These are phyloP conservation scores for Aciculosporium take DNA, from an alignment of 2,329 filamentous ascomycete species.

Conservation along the genomic window DNA sequence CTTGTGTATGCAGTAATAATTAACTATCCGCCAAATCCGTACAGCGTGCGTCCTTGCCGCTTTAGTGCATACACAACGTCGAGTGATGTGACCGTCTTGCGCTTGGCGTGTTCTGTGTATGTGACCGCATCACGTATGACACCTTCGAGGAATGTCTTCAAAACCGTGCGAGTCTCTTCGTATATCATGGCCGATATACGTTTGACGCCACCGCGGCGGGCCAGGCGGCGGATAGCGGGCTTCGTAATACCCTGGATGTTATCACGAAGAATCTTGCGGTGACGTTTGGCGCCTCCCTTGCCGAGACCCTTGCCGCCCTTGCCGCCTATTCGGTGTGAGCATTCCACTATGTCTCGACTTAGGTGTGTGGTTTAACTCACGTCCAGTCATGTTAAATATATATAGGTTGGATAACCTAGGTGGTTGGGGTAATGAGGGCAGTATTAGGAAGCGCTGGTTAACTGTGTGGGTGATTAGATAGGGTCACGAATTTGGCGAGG, in stretches of 20 bases:
- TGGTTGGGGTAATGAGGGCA: conserved; percentile 5
- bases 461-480: conserved; percentile 2
- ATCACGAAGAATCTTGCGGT: conserved; percentile 97
- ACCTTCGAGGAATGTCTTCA: conserved; percentile 64
- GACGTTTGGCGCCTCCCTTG: conserved; percentile 96
- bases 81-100: conserved; percentile 62
- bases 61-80: conserved; percentile 55
- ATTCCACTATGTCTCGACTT: too few species aligned
- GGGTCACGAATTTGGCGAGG: conserved; percentile 8
- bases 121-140: conserved; percentile 66
- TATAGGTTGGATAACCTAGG: too few species aligned
- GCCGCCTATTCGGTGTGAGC: conserved; percentile 54
- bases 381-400: conserved; percentile 49
- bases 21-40: conserved; percentile 83
- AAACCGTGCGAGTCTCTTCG: conserved; percentile 63
- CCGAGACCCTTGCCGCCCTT: conserved; percentile 96
- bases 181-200: conserved; percentile 95
- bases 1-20: too few species aligned
- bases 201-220: conserved; percentile 98
- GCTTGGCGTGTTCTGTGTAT: conserved; percentile 69
- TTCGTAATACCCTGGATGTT: conserved; percentile 99
- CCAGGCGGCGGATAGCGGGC: conserved; percentile 95
- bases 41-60: conserved; percentile 61
- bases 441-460: not conserved
- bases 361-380: conserved; percentile 34